A percentile compares a stretch with the other conserved stretches of the same genome.
Evolutionary conservation across 2,329 filamentous ascomycete genomes (phyloP).

Genomic region (Hypocreales sp.): DNA sequence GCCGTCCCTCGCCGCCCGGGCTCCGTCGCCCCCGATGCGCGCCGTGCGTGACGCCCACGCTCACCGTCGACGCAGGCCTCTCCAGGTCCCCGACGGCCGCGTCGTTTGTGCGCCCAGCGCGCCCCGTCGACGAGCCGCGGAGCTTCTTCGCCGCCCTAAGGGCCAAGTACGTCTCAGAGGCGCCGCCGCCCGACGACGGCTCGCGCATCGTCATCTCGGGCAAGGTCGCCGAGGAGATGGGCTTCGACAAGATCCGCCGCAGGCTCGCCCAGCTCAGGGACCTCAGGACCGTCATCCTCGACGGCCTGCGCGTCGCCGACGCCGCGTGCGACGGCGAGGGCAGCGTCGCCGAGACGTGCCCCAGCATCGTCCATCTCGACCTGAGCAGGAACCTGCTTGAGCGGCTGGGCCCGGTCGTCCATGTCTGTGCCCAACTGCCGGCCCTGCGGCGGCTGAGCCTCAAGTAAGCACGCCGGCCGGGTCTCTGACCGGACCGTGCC

Average conservation of each 20-base stretch:
- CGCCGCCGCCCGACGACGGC: slow-evolving; percentile 2
- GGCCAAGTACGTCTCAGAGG: slow-evolving; percentile 66
- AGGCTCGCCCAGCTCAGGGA: slow-evolving; percentile 67
- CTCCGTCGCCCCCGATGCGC: too few relatives aligned
- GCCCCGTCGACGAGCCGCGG: slow-evolving; percentile 49
- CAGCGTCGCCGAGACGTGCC: slow-evolving; percentile 36
- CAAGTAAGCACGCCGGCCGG: slow-evolving; percentile 50
- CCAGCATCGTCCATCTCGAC: slow-evolving; percentile 63
- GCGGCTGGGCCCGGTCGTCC: slow-evolving; percentile 46
- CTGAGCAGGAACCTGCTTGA: slow-evolving; percentile 73
- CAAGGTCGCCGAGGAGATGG: slow-evolving; percentile 85
- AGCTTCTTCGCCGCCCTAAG: slow-evolving; percentile 68
- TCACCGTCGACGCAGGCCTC: slow-evolving; percentile 27
- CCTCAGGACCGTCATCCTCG: slow-evolving; percentile 67
- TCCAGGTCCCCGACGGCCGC: slow-evolving; percentile 53
- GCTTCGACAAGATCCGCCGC: slow-evolving; percentile 80
- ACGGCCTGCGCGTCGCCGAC: slow-evolving; percentile 49
- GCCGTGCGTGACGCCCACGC: not conserved
- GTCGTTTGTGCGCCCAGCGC: slow-evolving; percentile 72
- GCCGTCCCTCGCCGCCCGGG: not conserved
- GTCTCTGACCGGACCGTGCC: too few relatives aligned
- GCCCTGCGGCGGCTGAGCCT: slow-evolving; percentile 50
- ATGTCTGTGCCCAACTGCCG: slow-evolving; percentile 57
- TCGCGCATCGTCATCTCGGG: slow-evolving; percentile 51
- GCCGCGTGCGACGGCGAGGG: slow-evolving; percentile 16